Conservation (phyloP, 768 basidiomycete genomes). For the Phallus indusiatus region DNA sequence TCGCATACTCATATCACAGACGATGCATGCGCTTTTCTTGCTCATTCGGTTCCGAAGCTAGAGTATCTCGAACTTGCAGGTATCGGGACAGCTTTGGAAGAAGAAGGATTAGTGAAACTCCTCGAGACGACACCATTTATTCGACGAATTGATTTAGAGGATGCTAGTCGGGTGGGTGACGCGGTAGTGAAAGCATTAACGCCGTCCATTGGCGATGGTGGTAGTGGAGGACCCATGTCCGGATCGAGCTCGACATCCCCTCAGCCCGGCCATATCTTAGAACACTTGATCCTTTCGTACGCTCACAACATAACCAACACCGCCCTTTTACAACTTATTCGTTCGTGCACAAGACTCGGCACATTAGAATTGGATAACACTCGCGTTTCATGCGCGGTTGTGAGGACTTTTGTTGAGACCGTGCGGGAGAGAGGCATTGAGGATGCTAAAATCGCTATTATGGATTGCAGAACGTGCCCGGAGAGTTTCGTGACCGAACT, state of each 20-base stretch:
- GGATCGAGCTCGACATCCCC: slow-evolving; percentile 13
- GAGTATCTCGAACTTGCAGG: slow-evolving; percentile 74
- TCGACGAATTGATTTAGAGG: slow-evolving; percentile 77
- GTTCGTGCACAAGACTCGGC: slow-evolving; percentile 48
- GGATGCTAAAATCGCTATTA: slow-evolving; percentile 53
- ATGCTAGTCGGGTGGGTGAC: slow-evolving; percentile 67
- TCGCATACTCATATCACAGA: slow-evolving; percentile 64
- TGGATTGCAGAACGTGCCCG: slow-evolving; percentile 67
- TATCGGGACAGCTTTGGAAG: slow-evolving; percentile 57
- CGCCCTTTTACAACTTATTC: slow-evolving; percentile 55
- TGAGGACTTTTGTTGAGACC: slow-evolving; percentile 59
- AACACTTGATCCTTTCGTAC: slow-evolving; percentile 63
- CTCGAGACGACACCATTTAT: slow-evolving; percentile 62
- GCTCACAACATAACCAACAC: slow-evolving; percentile 56
- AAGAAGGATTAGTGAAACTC: slow-evolving; percentile 66
- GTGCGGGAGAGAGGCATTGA: slow-evolving; percentile 35
- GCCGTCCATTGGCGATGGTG: slow-evolving; percentile 22
- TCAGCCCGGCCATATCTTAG: slow-evolving; percentile 56
- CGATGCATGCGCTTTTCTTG: slow-evolving; percentile 62
- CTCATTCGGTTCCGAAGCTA: slow-evolving; percentile 58
- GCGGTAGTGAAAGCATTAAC: slow-evolving; percentile 58
- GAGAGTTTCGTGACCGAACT: slow-evolving; percentile 59
- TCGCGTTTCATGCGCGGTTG: slow-evolving; percentile 46
- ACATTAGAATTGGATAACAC: slow-evolving; percentile 78
- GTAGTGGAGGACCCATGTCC: slow-evolving; percentile 12